Evolutionary conservation across 2,329 filamentous ascomycete species (phyloP).

Genomic region (Aplosporella prunicola): DNA sequence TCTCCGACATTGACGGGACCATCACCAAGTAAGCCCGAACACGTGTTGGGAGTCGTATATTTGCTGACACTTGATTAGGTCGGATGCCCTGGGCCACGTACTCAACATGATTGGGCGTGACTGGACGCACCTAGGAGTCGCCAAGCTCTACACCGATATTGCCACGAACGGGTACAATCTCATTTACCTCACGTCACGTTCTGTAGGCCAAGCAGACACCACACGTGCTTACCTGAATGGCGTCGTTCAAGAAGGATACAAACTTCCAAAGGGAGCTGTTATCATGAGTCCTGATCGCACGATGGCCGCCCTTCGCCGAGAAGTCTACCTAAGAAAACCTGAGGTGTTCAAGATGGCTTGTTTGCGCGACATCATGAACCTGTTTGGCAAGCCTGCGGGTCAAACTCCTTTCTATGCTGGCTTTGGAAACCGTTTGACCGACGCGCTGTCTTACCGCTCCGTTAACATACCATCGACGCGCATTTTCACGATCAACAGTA

Average conservation of each 20-base stretch:
- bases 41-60: not conserved
- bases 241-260: constrained; percentile 78
- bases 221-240: constrained; percentile 85
- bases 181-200: constrained; percentile 91
- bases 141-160: constrained; percentile 95
- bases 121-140: constrained; percentile 95
- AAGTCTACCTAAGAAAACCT: constrained; percentile 90
- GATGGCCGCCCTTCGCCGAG: constrained; percentile 81
- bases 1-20: constrained; percentile 96
- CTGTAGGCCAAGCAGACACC: constrained; percentile 84
- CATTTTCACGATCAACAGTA: constrained; percentile 98
- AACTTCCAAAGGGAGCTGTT: constrained; percentile 78
- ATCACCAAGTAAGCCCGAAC: constrained; percentile 64
- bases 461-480: constrained; percentile 90
- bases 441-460: constrained; percentile 89
- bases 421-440: constrained; percentile 92
- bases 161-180: constrained; percentile 95
- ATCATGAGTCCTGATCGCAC: constrained; percentile 93
- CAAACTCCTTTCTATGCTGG: constrained; percentile 89
- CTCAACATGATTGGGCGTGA: constrained; percentile 94
- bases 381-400: constrained; percentile 57
- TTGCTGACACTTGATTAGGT: constrained; percentile 34
- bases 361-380: constrained; percentile 79
- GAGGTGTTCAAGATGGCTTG: constrained; percentile 99
- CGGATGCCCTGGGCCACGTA: constrained; percentile 86